Evolutionary conservation across 176 grass and related monocot species (phyloP).

Genomic region (Coix lacrymajobi): DNA sequence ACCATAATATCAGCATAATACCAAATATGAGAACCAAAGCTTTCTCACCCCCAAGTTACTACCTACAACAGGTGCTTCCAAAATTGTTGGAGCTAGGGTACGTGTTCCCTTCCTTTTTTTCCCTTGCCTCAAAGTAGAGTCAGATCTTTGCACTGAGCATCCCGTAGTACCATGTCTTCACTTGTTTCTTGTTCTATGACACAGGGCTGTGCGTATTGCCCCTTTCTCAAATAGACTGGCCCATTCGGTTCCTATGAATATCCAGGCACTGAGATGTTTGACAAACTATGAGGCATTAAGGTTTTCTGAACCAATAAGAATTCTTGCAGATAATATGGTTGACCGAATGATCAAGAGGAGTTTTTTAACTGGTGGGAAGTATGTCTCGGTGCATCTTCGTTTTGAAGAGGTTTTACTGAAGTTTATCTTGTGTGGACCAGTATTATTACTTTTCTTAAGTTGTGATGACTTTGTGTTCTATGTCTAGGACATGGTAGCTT

Average conservation of each 20-base stretch:
- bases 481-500: conserved; percentile 91
- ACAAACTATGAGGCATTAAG: conserved; percentile 81
- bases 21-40: conserved; percentile 97
- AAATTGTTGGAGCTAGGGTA: conserved; percentile 85
- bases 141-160: not conserved
- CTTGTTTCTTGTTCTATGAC: conserved; percentile 20
- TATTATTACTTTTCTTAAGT: conserved; percentile 10
- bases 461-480: conserved; percentile 2
- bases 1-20: conserved; percentile 79
- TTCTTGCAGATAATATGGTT: conserved; percentile 74
- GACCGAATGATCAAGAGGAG: conserved; percentile 73
- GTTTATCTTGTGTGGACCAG: not conserved
- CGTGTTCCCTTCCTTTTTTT: conserved; percentile 9
- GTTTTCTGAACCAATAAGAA: conserved; percentile 81
- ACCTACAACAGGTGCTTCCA: conserved; percentile 77
- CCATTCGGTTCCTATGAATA: conserved; percentile 55
- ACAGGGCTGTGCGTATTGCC: conserved; percentile 87
- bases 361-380: conserved; percentile 65
- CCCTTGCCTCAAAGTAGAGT: not conserved
- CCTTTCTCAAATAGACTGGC: conserved; percentile 96
- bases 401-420: conserved; percentile 75
- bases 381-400: conserved; percentile 88
- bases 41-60: conserved; percentile 61
- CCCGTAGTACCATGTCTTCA: not conserved
- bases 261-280: conserved; percentile 84